phyloP scores from a whole-genome alignment of 2,329 filamentous ascomycete genomes.

The Pseudogymnoascus pannorum region DNA sequence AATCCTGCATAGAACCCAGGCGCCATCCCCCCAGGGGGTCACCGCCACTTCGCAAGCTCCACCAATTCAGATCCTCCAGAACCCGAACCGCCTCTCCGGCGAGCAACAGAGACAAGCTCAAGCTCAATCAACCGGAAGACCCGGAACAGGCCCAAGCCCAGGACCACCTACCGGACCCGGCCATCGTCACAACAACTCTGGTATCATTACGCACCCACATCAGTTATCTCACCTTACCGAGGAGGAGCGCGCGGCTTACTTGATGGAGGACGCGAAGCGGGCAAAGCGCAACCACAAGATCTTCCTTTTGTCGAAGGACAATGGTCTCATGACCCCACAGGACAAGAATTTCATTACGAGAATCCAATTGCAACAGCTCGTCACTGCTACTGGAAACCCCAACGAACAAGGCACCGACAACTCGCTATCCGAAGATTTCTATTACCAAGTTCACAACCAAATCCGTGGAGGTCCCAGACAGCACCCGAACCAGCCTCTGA shows the following conservation, averaged over 20 bases:
- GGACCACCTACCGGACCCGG: conserved; percentile 18
- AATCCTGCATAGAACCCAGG: conserved; percentile 18
- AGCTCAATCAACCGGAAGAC: conserved; percentile 29
- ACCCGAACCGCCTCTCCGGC: conserved; percentile 58
- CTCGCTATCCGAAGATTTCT: conserved; percentile 86
- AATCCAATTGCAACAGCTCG: conserved; percentile 93
- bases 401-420: conserved; percentile 74
- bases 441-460: conserved; percentile 95
- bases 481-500: conserved; percentile 86
- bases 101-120: conserved; percentile 37
- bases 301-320: conserved; percentile 83
- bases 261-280: conserved; percentile 87
- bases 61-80: conserved; percentile 72
- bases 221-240: conserved; percentile 73
- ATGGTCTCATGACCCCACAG: conserved; percentile 96
- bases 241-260: conserved; percentile 72
- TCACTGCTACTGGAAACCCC: conserved; percentile 83
- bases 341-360: conserved; percentile 99
- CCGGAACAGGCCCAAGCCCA: conserved; percentile 10
- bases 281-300: conserved; percentile 99
- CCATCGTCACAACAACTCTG: conserved; percentile 32
- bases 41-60: conserved; percentile 40
- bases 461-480: conserved; percentile 85
- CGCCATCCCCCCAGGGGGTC: conserved; percentile 20
- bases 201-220: conserved; percentile 59